Evolutionary conservation across 768 basidiomycete species (phyloP), one percentile per base, ranked within the genome.

Genomic region (Mycena belliarum): DNA sequence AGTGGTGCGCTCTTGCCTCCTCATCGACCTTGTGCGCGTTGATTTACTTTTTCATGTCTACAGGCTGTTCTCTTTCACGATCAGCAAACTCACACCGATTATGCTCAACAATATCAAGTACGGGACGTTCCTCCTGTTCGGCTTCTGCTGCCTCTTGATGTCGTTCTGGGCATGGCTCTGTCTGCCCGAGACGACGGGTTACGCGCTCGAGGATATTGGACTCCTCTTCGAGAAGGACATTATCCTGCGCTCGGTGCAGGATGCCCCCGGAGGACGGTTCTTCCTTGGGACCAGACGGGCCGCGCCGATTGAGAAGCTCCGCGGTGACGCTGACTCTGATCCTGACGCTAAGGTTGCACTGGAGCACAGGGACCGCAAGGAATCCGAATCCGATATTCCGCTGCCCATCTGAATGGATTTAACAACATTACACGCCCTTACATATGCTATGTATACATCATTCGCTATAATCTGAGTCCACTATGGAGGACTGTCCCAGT

Each of bases 161-260:
- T 65, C 74, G 46, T 42, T 68, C 3, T 82, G 77, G 79, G 69
- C 77, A 35, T 78, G 77, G 63, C 56, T 76, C 49, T 73, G 72
- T 61, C 67, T 80, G 14, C 81, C 80, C 6, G 81, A 82, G 65
- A 81, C 79, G 32, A 70, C 68, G 21, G 78, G 78, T 23, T 72
- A 75, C 55, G 75, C 77, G 14, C 63, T 82, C 61, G 80, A 82
- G 68, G 79, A 80, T 55, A 76, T 82, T 52, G 72, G 73, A 33
- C 71, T 70, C 51, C 61, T 81, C 3, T 81, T 80, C 52, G 79
- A 78, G 66, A 61, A 70, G 21, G 72, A 76, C 41, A 64, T 75
- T 15, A 63, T 76, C 14, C 44, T 73, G 16, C 63, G 76, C 12
- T 59, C 77, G 16, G 55, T 78, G 57, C 66, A 72, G 57, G 77